Evolutionary conservation across 2,329 filamentous ascomycete genomes (phyloP).

Genomic region (Aspergillus neoniger): DNA sequence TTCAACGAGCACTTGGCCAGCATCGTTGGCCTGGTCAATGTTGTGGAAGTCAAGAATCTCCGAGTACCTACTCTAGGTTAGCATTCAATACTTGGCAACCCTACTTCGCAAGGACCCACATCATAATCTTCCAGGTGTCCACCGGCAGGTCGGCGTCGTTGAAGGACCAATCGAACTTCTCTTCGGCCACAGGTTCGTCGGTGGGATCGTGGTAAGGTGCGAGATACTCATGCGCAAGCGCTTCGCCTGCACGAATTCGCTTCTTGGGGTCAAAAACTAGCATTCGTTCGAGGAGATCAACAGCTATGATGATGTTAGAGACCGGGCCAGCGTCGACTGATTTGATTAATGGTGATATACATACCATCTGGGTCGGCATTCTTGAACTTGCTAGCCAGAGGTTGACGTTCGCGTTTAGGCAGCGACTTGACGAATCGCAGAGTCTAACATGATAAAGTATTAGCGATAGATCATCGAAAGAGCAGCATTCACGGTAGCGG

Average conservation of each 20-base stretch:
- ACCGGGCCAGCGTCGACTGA: not conserved
- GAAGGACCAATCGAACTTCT: constrained; percentile 99
- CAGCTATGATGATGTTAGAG: constrained; percentile 57
- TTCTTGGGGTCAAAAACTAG: constrained; percentile 98
- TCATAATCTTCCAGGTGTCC: constrained; percentile 99
- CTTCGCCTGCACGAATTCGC: constrained; percentile 83
- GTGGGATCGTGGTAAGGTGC: constrained; percentile 96
- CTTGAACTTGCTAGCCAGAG: constrained; percentile 85
- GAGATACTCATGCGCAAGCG: constrained; percentile 88
- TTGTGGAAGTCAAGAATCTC: constrained; percentile 99
- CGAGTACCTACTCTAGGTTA: constrained; percentile 71
- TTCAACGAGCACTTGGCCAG: constrained; percentile 32
- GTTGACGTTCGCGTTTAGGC: constrained; percentile 89
- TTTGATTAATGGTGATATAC: constrained; percentile 26
- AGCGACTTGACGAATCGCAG: constrained; percentile 96
- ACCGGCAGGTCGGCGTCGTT: constrained; percentile 97
- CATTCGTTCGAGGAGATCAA: constrained; percentile 94
- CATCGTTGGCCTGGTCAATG: constrained; percentile 61
- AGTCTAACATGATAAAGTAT: constrained; percentile 61
- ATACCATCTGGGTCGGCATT: constrained; percentile 84
- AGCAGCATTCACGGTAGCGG: not conserved
- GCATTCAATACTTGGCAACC: not conserved
- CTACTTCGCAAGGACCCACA: constrained; percentile 60
- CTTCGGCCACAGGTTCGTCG: constrained; percentile 90
- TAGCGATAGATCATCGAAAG: constrained; percentile 24